Percentiles rank a stretch among this genome's conserved stretches.
Conservation (phyloP, 2,329 filamentous ascomycete genomes). For the Graphilbum fragrans region DNA sequence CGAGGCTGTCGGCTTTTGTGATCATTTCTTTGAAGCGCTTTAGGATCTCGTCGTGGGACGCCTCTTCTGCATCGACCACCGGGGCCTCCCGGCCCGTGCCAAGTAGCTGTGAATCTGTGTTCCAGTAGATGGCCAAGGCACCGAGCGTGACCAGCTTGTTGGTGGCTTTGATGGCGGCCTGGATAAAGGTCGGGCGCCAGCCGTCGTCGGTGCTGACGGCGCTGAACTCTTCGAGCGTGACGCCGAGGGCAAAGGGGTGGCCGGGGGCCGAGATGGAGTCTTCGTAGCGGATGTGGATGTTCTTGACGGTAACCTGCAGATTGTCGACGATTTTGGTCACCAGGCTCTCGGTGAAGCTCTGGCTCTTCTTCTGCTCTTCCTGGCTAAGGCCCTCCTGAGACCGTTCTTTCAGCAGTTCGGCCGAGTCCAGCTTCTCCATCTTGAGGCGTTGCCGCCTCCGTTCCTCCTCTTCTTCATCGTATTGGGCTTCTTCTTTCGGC, state of each 20-base stretch:
- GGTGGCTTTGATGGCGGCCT: constrained; percentile 68
- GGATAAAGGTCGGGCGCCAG: constrained; percentile 94
- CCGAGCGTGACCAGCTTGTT: constrained; percentile 90
- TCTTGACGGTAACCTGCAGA: constrained; percentile 92
- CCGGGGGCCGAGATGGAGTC: constrained; percentile 91
- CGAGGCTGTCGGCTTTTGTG: constrained; percentile 37
- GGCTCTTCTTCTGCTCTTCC: constrained; percentile 94
- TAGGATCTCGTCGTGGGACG: constrained; percentile 67
- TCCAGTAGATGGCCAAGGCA: constrained; percentile 92
- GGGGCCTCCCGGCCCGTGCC: constrained; percentile 68
- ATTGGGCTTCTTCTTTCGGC: constrained; percentile 88
- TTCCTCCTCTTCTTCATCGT: constrained; percentile 87
- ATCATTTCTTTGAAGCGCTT: constrained; percentile 69
- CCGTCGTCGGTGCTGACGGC: constrained; percentile 90
- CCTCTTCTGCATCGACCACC: constrained; percentile 42
- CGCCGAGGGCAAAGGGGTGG: constrained; percentile 84
- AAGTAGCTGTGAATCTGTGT: constrained; percentile 79
- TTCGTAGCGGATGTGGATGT: constrained; percentile 96
- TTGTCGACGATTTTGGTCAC: constrained; percentile 98
- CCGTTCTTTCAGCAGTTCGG: constrained; percentile 84
- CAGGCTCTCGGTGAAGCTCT: constrained; percentile 92
- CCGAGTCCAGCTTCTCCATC: constrained; percentile 96
- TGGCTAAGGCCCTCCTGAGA: constrained; percentile 86
- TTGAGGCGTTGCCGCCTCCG: constrained; percentile 80
- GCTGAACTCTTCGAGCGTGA: constrained; percentile 93